Percentiles rank a stretch among this genome's conserved stretches.
phyloP scores from a whole-genome alignment of 2,329 filamentous ascomycete genomes.

The Fusarium sp. region DNA sequence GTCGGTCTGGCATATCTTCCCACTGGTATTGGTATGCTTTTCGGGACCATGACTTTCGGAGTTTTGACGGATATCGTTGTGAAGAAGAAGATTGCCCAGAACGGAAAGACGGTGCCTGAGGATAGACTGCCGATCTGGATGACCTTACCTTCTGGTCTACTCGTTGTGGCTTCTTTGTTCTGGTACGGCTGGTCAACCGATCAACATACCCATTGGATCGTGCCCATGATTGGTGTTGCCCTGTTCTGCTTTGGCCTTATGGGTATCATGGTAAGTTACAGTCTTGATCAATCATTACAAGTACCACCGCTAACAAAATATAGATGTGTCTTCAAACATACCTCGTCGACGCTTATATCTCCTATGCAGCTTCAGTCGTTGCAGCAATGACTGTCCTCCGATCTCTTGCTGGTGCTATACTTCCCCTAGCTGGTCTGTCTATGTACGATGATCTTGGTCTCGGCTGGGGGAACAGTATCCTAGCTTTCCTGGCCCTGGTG shows the following conservation, averaged over 20 bases:
- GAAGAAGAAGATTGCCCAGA: constrained; percentile 42
- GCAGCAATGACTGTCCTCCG: constrained; percentile 49
- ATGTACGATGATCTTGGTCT: constrained; percentile 56
- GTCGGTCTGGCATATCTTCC: constrained; percentile 53
- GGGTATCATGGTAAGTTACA: constrained; percentile 52
- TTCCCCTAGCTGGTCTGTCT: constrained; percentile 68
- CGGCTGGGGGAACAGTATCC: constrained; percentile 60
- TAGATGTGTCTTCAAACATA: constrained; percentile 55
- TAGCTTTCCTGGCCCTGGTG: constrained; percentile 59
- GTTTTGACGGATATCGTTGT: constrained; percentile 46
- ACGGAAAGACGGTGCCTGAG: constrained; percentile 43
- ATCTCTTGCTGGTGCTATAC: constrained; percentile 74
- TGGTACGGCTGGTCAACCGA: constrained; percentile 50
- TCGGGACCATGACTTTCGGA: constrained; percentile 45
- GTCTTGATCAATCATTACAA: rapidly evolving
- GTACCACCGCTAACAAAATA: background rate
- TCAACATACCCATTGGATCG: constrained; percentile 47
- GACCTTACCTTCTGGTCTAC: constrained; percentile 42
- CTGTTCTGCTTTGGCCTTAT: constrained; percentile 61
- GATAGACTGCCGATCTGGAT: constrained; percentile 48
- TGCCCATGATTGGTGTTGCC: constrained; percentile 54
- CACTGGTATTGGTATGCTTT: constrained; percentile 46
- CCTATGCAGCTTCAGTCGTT: constrained; percentile 49
- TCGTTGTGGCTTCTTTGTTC: constrained; percentile 47
- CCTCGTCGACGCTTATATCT: constrained; percentile 50